Conservation (phyloP, 2,329 filamentous ascomycete genomes). For the Alternaria atra region DNA sequence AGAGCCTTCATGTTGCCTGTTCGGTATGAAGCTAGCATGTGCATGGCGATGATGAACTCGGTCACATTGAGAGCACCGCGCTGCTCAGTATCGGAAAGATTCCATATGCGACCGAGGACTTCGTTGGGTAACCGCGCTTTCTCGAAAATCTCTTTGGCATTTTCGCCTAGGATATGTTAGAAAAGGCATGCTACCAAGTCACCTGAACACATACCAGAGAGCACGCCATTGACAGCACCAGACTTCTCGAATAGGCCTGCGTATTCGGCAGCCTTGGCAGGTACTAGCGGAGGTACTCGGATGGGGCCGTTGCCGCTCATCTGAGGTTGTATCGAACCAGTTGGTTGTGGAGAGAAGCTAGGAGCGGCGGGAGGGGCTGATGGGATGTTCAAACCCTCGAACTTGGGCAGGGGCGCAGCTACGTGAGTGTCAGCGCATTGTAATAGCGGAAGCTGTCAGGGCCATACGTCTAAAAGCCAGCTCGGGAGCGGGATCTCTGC, state of each 20-base stretch:
- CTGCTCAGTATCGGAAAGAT: conserved; percentile 91
- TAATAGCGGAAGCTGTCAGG: not conserved
- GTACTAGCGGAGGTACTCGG: conserved; percentile 85
- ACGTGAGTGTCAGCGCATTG: conserved; percentile 34
- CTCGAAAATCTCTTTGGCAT: conserved; percentile 94
- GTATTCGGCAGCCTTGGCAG: conserved; percentile 91
- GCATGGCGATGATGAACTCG: conserved; percentile 98
- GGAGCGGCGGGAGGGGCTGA: conserved; percentile 61
- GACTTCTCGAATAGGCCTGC: conserved; percentile 90
- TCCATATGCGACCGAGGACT: conserved; percentile 93
- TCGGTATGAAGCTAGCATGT: conserved; percentile 91
- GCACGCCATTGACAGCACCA: conserved; percentile 75
- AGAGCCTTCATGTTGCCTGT: conserved; percentile 80
- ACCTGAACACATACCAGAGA: conserved; percentile 65
- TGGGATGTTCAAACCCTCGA: conserved; percentile 75
- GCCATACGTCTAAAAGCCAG: conserved; percentile 77
- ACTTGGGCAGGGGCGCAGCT: conserved; percentile 87
- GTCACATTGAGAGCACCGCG: conserved; percentile 84
- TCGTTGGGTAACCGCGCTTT: conserved; percentile 91
- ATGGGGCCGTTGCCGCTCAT: conserved; percentile 67
- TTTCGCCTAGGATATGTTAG: conserved; percentile 67
- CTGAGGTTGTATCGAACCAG: conserved; percentile 49
- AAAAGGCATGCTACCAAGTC: not conserved
- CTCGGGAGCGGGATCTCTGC: conserved; percentile 80
- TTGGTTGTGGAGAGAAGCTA: conserved; percentile 53